Conservation (phyloP, 306 rosid species). For the Quillaja saponaria region DNA sequence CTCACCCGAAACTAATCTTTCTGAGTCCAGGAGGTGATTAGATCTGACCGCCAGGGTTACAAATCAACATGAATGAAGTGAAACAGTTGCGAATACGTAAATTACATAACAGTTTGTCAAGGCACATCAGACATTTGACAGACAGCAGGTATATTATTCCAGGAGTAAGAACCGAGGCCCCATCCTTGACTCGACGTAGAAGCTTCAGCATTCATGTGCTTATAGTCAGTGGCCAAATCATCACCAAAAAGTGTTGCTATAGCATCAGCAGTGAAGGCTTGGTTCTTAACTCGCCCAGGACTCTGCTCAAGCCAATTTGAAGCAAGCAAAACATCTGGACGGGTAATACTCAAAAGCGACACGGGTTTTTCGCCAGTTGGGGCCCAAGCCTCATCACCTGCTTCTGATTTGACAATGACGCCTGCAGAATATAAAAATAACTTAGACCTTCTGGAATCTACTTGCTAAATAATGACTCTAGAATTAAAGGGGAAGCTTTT, state of each 20-base stretch:
- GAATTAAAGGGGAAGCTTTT: too few relatives aligned
- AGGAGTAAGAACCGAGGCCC: conserved; percentile 52
- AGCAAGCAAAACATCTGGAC: conserved; percentile 66
- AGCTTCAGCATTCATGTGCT: conserved; percentile 43
- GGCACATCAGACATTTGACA: conserved; percentile 57
- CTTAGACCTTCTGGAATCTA: background rate
- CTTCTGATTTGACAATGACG: conserved; percentile 53
- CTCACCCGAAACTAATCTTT: conserved; percentile 35
- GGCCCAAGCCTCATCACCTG: conserved; percentile 49
- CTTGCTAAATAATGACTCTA: too few relatives aligned
- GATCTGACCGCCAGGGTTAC: conserved; percentile 24
- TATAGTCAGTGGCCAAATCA: conserved; percentile 51
- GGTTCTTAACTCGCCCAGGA: conserved; percentile 43
- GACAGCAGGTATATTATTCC: conserved; percentile 67
- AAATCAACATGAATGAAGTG: conserved; percentile 36
- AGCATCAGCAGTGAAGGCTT: conserved; percentile 34
- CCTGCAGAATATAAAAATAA: conserved; percentile 49
- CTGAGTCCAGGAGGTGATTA: conserved; percentile 21
- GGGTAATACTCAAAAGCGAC: conserved; percentile 26
- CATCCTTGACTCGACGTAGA: conserved; percentile 47
- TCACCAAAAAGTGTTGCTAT: conserved; percentile 46
- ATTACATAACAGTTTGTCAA: conserved; percentile 40
- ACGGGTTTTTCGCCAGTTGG: conserved; percentile 45
- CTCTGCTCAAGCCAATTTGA: conserved; percentile 63
- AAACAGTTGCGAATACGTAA: conserved; percentile 37